Base-by-base conservation (phyloP, 306 rosid species). In the Gynostemma pentaphyllum region DNA sequence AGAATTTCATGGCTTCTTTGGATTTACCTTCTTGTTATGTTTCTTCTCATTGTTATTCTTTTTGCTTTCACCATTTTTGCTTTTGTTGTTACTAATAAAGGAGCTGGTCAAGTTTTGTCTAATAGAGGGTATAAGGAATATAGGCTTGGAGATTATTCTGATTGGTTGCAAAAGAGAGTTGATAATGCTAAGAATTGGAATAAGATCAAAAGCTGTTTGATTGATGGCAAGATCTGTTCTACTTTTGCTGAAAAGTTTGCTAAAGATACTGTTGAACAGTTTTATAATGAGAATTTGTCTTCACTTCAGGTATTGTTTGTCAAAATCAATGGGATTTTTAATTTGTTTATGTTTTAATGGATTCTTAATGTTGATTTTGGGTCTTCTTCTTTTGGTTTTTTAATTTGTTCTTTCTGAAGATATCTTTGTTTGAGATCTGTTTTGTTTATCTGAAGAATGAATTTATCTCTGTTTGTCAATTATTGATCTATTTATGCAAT, bases 221-320 rank as follows among this genome's bases (percentile, higher is more conserved):
- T 62, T 12, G 62, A 74, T 24, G 82, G 79, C 1, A 60, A 84
- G 22, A 6, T 78, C 16, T 84, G 90, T 39, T n/a, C 70, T 2
- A 40, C 18, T 0, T 76, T 74, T 23, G 23, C 47, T 0, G 1
- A 23, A 0, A 22, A 16, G 36, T 80, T 44, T 45, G 5, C 24
- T 0, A 71, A 57, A 0, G 77, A 74, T 37, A 64, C 4, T 29
- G 62, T 16, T 3, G 21, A 22, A 1, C 1, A 71, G 16, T 74
- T 85, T 45, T 66, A 70, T 28, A 0, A 7, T 0, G 71, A 73
- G 59, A 9, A 73, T 0, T 68, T 85, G 29, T 72, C 80, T 1
- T 41, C 87, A 9, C 67, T 77, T 77, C 83, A 85, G 90, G 90
- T 84, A n/a, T n/a, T n/a, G n/a, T n/a, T n/a, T n/a, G n/a, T n/a